These are phyloP conservation scores for Tillandsia fasciculata DNA, from an alignment of 176 grass and related monocot genomes.

Conservation along the genomic window DNA sequence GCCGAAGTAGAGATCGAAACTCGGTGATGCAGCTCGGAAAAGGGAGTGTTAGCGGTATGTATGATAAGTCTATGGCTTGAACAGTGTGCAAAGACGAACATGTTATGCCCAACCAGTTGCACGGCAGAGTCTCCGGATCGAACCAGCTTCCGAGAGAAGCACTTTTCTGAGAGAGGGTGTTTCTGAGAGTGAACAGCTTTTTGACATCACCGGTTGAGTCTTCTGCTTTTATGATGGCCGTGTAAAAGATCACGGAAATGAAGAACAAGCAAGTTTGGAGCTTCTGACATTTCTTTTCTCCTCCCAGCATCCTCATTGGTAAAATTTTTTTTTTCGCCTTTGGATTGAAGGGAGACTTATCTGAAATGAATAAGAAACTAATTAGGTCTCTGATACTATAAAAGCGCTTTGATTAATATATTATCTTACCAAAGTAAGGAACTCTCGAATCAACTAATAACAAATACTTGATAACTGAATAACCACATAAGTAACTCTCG, in stretches of 20 bases:
- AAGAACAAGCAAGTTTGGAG: slow-evolving; percentile 28
- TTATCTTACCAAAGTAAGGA: background rate
- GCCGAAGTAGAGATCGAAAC: slow-evolving; percentile 42
- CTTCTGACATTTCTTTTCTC: slow-evolving; percentile 19
- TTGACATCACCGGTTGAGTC: slow-evolving; percentile 33
- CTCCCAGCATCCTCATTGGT: slow-evolving; percentile 10
- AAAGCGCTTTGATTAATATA: background rate
- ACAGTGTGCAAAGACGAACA: slow-evolving; percentile 38
- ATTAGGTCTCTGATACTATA: background rate
- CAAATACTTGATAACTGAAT: background rate
- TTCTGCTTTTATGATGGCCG: slow-evolving; percentile 16
- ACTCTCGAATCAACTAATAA: background rate
- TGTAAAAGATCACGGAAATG: slow-evolving; percentile 30
- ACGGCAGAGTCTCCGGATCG: slow-evolving; percentile 56
- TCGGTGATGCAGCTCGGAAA: slow-evolving; percentile 47
- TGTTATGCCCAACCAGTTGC: slow-evolving; percentile 64
- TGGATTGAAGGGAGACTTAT: slow-evolving; percentile 32
- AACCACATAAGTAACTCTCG: slow-evolving; percentile 4
- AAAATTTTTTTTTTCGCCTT: slow-evolving; percentile 11
- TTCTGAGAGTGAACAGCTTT: slow-evolving; percentile 46
- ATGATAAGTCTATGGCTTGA: slow-evolving; percentile 63
- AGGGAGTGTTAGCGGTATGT: slow-evolving; percentile 34
- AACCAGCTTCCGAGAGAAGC: slow-evolving; percentile 71
- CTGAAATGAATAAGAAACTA: slow-evolving; percentile 27
- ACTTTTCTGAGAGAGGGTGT: slow-evolving; percentile 43